Conservation (phyloP, 2,329 filamentous ascomycete species). For the Colletotrichum kahawae region DNA sequence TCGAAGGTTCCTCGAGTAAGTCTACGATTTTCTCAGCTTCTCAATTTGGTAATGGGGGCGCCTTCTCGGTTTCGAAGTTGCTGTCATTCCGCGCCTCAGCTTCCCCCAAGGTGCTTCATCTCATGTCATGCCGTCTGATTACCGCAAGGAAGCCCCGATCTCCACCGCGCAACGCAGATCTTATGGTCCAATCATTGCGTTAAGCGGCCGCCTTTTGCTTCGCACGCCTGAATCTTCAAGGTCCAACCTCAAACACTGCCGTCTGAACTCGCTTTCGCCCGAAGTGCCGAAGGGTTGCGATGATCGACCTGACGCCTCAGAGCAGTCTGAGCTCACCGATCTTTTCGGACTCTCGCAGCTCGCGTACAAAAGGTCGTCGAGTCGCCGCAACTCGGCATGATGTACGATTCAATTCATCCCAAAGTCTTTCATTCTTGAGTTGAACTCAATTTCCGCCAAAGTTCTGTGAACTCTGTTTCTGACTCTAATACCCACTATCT, state of each 20-base stretch:
- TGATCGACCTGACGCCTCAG: background rate
- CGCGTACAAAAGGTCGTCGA: background rate
- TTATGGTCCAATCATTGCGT: constrained; percentile 5
- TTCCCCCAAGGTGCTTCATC: constrained; percentile 5
- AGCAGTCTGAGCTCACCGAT: background rate
- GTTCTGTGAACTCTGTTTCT: constrained; percentile 4
- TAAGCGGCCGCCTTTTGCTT: background rate
- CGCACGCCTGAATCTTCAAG: background rate
- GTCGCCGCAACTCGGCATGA: background rate
- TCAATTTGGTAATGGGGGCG: background rate
- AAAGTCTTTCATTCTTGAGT: constrained; percentile 2
- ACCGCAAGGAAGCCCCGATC: background rate
- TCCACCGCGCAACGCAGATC: background rate
- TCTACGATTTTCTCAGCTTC: background rate
- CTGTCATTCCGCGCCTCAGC: background rate
- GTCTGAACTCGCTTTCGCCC: constrained; percentile 3
- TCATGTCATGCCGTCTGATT: constrained; percentile 10
- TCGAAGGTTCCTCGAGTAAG: background rate
- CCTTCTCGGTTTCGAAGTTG: background rate
- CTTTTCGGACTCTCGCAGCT: background rate
- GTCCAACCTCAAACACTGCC: constrained; percentile 11
- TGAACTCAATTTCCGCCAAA: background rate
- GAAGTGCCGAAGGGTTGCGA: background rate
- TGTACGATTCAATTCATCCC: background rate
- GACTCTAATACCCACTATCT: background rate